Evolutionary conservation across 257 asterid genomes (phyloP), one percentile per base, ranked within the genome.

Genomic region (Gentiana straminea): DNA sequence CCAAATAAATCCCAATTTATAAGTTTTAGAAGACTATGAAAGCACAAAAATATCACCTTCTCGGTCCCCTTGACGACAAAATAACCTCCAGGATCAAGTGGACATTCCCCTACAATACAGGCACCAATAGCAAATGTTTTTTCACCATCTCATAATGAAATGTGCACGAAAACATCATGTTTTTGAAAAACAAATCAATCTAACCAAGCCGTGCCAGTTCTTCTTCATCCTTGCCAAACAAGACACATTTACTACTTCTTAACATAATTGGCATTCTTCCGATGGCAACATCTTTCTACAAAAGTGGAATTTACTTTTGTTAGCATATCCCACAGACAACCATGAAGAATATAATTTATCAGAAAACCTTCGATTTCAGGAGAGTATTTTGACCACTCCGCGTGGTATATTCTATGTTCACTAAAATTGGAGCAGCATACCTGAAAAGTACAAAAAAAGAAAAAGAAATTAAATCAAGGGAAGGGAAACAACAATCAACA

Each of bases 21-120:
- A 2, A 15, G 12, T 41, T 38, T 44, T 32, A 41, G 13, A 45
- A 11, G 54, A 35, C 57, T 8, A 50, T 34, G n/a, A 15, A 57
- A 11, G 58, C 34, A 63, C 43, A 51, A 15, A 60, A 60, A 47
- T 48, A 43, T 72, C 72, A 89, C 97, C 94, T 92, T 92, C 72
- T 92, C 95, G 12, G 85, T 83, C 64, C 95, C 98, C 75, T 88
- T 92, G 57, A 92, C 71, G 48, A 88, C 58, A 75, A 92, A 92
- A 70, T 92, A 92, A 58, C 97, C 97, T 60, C 98, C 97, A 15
- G 97, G 98, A 67, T 92, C 98, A 55, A 92, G 87, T 2, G 97
- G 98, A 74, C 98, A 92, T 79, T 92, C 98, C 67, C 98, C 95
- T 89, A 54, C 66, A 52, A 33, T 57, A 59, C 62, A 38, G 12